Base-by-base conservation (phyloP, 2,329 filamentous ascomycete species). In the Fusarium solani-melongenae region DNA sequence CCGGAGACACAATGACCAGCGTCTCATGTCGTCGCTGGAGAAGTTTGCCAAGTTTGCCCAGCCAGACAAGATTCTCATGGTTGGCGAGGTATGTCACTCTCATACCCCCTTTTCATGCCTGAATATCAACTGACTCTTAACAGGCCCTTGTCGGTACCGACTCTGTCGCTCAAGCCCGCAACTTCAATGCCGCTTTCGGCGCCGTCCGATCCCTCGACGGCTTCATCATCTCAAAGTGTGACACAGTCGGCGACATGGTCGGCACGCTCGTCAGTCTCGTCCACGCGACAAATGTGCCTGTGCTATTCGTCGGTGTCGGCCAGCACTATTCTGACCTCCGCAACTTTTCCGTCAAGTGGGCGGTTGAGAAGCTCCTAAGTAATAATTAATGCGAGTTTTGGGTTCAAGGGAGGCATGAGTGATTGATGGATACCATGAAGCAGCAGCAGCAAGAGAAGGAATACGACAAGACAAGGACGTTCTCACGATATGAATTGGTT, bases 241-340 rank as follows among this genome's bases (percentile, higher is more conserved):
- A 99, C 84, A 99, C 96, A 0, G 97, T 99, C 39, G 97, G 96
- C n/a, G 96, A 98, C 84, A 98, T 98, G 95, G 95, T 98, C 49
- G 95, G 89, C 76, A 98, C 96, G 4, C 86, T 99, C 72, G 96
- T 99, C 71, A 98, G 94, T 81, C 96, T 99, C 87, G 96, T 99
- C 41, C 96, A 98, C 84, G 96, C 96, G 4, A 99, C 97, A 5
- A 94, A 96, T 31, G 97, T 99, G 53, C 97, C 97, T 0, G 95
- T 99, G 22, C 88, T 98, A 12, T 99, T 99, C 80, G 89, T 99
- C 75, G 96, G 89, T 66, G 90, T 92, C 31, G 91, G 91, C 14
- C 91, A 92, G 82, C 90, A 92, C 78, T 92, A 92, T 79, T 91
- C 89, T 44, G 91, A 92, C 78, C 84, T 92, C 70, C 87, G 91